Conservation (phyloP, 495 filamentous ascomycete genomes). For the Astrothelium macrocarpum region DNA sequence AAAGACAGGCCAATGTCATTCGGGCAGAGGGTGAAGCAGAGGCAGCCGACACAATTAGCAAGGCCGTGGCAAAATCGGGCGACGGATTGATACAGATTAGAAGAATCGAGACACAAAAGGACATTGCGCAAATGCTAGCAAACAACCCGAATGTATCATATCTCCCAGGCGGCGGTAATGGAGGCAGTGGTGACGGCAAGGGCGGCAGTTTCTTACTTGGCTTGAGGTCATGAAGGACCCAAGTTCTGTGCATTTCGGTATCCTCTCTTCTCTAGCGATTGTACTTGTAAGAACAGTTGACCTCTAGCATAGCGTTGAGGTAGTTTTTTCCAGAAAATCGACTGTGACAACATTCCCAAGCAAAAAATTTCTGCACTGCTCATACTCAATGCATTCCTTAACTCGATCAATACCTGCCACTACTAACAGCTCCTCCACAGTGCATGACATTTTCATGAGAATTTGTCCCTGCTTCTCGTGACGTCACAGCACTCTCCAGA, state of each 20-base stretch:
- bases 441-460: neutral
- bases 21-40: slow-evolving; percentile 95
- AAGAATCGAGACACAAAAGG: slow-evolving; percentile 91
- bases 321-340: neutral
- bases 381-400: too few species aligned
- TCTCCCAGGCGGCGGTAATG: slow-evolving; percentile 64
- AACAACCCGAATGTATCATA: slow-evolving; percentile 94
- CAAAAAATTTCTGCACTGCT: too few species aligned
- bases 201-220: slow-evolving; percentile 58
- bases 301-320: neutral
- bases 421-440: neutral
- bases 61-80: slow-evolving; percentile 82
- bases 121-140: slow-evolving; percentile 86
- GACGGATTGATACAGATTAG: slow-evolving; percentile 91
- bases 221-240: slow-evolving; percentile 35
- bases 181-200: slow-evolving; percentile 40
- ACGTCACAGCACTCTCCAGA: neutral
- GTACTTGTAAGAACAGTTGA: neutral
- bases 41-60: slow-evolving; percentile 87
- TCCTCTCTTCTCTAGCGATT: slow-evolving; percentile 1
- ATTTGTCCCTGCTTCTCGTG: neutral
- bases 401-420: too few species aligned
- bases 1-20: slow-evolving; percentile 96
- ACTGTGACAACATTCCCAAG: too few species aligned
- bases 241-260: neutral